phyloP scores from a whole-genome alignment of 805 yeast species.

The Nakazawaea wickerhamii region DNA sequence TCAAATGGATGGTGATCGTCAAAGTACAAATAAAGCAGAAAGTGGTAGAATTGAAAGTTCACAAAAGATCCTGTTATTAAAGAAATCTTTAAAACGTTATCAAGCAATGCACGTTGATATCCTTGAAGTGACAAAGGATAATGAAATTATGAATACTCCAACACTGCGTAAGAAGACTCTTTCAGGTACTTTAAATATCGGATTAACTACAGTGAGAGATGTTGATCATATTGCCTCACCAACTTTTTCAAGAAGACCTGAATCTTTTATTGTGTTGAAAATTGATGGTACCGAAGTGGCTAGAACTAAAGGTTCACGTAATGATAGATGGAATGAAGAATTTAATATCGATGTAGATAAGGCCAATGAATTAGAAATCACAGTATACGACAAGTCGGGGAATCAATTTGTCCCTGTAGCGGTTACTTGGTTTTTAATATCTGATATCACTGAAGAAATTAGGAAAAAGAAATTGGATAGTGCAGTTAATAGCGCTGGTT shows the following conservation, averaged over 20 bases:
- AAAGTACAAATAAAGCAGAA: slow-evolving; percentile 81
- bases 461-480: slow-evolving; percentile 83
- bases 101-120: slow-evolving; percentile 79
- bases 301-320: slow-evolving; percentile 67
- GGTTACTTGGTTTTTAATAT: slow-evolving; percentile 80
- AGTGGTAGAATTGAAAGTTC: slow-evolving; percentile 81
- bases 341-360: slow-evolving; percentile 78
- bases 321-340: slow-evolving; percentile 79
- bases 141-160: slow-evolving; percentile 62
- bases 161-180: slow-evolving; percentile 77
- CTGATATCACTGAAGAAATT: slow-evolving; percentile 91
- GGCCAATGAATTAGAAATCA: slow-evolving; percentile 87
- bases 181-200: slow-evolving; percentile 71
- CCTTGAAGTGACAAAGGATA: slow-evolving; percentile 62
- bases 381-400: slow-evolving; percentile 77
- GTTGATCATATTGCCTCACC: slow-evolving; percentile 91
- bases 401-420: slow-evolving; percentile 79
- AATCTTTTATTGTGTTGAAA: slow-evolving; percentile 69
- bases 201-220: slow-evolving; percentile 75
- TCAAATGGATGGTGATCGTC: slow-evolving; percentile 85
- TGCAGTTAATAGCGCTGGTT: slow-evolving; percentile 67
- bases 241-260: slow-evolving; percentile 71
- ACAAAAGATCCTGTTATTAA: slow-evolving; percentile 77
- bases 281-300: slow-evolving; percentile 85
- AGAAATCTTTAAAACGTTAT: slow-evolving; percentile 78